These are phyloP conservation scores for Diutina scorzettiae DNA, from an alignment of 1,139 yeast species.

Conservation along the genomic window DNA sequence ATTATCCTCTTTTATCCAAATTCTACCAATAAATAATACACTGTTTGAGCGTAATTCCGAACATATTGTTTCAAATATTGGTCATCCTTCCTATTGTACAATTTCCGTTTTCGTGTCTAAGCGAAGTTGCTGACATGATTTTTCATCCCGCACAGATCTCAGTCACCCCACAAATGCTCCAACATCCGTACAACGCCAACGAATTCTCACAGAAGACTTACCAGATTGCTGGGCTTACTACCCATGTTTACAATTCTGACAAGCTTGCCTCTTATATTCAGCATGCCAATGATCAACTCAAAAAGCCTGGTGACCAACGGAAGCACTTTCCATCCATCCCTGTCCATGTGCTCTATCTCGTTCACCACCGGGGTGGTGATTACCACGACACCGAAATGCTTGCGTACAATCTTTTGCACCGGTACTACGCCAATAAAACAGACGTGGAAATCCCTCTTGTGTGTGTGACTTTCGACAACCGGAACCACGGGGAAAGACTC, in stretches of 20 bases:
- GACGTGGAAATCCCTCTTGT: conserved; percentile 20
- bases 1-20: too few species aligned
- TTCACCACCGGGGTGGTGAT: conserved; percentile 26
- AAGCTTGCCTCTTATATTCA: conserved; percentile 17
- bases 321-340: conserved; percentile 15
- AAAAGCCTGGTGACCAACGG: conserved; percentile 9
- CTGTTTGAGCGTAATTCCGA: too few species aligned
- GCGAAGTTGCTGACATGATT: too few species aligned
- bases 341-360: conserved; percentile 25
- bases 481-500: conserved; percentile 49
- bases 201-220: conserved; percentile 15
- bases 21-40: too few species aligned
- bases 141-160: too few species aligned
- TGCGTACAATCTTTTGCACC: conserved; percentile 20
- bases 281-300: conserved; percentile 8
- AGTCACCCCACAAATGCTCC: conserved; percentile 9
- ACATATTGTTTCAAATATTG: too few species aligned
- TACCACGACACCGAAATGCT: conserved; percentile 20
- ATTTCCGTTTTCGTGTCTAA: too few species aligned
- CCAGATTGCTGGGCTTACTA: conserved; percentile 22
- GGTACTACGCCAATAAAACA: conserved; percentile 14
- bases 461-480: conserved; percentile 43
- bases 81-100: too few species aligned
- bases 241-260: conserved; percentile 23
- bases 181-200: conserved; percentile 11